Evolutionary conservation across 2,329 filamentous ascomycete genomes (phyloP).

Genomic region (Exserohilum rostratum): DNA sequence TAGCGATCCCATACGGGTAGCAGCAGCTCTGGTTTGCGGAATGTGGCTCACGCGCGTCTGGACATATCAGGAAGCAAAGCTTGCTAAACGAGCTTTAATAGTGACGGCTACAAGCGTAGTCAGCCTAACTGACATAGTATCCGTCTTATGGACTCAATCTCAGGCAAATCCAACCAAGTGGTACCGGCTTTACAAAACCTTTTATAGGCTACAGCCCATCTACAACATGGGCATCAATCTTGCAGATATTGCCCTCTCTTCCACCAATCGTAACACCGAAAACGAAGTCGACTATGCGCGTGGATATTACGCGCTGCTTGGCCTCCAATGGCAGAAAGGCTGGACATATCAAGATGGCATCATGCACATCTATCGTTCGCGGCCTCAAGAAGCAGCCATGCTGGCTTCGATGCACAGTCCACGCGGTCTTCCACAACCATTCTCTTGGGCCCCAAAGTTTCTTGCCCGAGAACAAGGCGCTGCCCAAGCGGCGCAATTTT

Average conservation of each 20-base stretch:
- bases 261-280: no score
- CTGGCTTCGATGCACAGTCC: neutral
- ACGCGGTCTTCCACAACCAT: no score
- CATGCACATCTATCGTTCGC: neutral
- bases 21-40: neutral
- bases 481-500: no score
- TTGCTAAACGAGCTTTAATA: neutral
- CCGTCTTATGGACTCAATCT: no score
- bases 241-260: no score
- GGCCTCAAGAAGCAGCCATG: constrained; percentile 1
- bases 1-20: neutral
- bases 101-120: neutral
- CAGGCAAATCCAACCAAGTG: no score
- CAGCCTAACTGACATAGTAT: no score
- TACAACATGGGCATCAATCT: no score
- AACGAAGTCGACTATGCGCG: neutral
- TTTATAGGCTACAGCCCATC: no score
- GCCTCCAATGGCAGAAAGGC: neutral
- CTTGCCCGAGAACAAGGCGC: no score
- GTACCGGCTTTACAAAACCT: no score
- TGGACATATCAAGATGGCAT: neutral
- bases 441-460: no score
- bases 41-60: neutral
- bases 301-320: neutral
- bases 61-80: neutral